Evolutionary conservation across 352 stramenopile species (phyloP), one percentile per base, ranked within the genome.

Genomic region (Phytophthora pluvialis): DNA sequence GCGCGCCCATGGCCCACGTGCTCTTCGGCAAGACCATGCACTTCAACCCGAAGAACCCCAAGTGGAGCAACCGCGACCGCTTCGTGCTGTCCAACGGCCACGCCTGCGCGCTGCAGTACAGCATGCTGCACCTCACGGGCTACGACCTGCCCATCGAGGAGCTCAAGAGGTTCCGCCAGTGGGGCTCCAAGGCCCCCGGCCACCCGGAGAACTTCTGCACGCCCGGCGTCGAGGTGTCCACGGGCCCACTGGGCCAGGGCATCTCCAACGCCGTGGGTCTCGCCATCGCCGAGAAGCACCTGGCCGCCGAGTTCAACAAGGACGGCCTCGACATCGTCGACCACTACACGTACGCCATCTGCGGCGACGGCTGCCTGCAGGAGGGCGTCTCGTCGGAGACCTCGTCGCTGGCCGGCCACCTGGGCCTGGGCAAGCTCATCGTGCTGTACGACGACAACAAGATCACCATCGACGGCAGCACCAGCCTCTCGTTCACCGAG

Each of bases 361-460:
- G 97, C 73, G 98, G 98, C 55, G 98, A 99, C 73, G 98, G 98
- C 40, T 99, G 97, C 77, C 81, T 99, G 52, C 97, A 99, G 82
- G 98, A 99, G 80, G 98, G 98, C 53, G 87, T 99, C 33, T 97
- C 93, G 32, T 94, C 84, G 39, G 98, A 99, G 76, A 87, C 97
- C 26, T 98, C 77, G 58, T 99, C 93, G 53, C 83, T 99, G 29
- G 98, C 97, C 10, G 98, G 98, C 28, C 98, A 99, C 76, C 84
- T 99, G 39, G 97, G 97, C 25, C 84, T 99, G 5, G 97, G 97
- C 73, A 99, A 99, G 79, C 86, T 99, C 52, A 99, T 99, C 76
- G 97, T 99, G 44, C 80, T 99, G 11, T 99, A 99, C 82, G 98
- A 99, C 72, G 97, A 99, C 83, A 99, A 99, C 81, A 87, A 98